These are phyloP conservation scores for Kodamaea sp. DNA, from an alignment of 1,139 yeast genomes.

Conservation along the genomic window DNA sequence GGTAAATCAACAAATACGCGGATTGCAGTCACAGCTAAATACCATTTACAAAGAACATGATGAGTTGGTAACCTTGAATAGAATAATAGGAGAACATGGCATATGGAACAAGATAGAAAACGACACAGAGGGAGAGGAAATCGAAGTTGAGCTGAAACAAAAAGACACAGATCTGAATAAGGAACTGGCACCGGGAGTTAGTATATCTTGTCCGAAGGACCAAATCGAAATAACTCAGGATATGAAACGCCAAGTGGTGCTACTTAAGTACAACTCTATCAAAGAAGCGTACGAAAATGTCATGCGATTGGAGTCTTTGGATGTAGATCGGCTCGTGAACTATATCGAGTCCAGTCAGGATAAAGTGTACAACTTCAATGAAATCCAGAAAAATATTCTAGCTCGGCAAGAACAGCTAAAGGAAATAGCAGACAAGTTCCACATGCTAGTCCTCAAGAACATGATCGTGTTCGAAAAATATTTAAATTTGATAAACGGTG, in stretches of 20 bases:
- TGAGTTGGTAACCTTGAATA: slow-evolving; percentile 23
- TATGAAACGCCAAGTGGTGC: slow-evolving; percentile 22
- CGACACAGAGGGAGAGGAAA: background rate
- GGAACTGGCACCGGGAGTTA: background rate
- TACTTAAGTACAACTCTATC: slow-evolving; percentile 22
- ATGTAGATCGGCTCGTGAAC: slow-evolving; percentile 23
- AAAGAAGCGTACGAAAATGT: slow-evolving; percentile 22
- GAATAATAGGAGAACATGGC: slow-evolving; percentile 21
- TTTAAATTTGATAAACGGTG: slow-evolving; percentile 20
- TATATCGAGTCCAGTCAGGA: slow-evolving; percentile 20
- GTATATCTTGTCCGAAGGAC: background rate
- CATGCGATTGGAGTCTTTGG: slow-evolving; percentile 24
- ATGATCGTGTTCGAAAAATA: slow-evolving; percentile 33
- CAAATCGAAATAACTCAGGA: slow-evolving; percentile 10
- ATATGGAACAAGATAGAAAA: slow-evolving; percentile 15
- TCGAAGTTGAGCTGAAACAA: background rate
- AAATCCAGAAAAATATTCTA: slow-evolving; percentile 11
- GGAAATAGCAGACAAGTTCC: slow-evolving; percentile 20
- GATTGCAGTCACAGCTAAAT: slow-evolving; percentile 18
- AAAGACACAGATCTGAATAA: background rate
- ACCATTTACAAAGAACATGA: slow-evolving; percentile 20
- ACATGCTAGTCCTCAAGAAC: slow-evolving; percentile 27
- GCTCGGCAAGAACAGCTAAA: slow-evolving; percentile 14
- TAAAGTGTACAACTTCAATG: slow-evolving; percentile 19
- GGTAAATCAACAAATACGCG: slow-evolving; percentile 14